These are phyloP conservation scores for Pythium periplocum DNA, from an alignment of 352 stramenopile species.

Conservation along the genomic window DNA sequence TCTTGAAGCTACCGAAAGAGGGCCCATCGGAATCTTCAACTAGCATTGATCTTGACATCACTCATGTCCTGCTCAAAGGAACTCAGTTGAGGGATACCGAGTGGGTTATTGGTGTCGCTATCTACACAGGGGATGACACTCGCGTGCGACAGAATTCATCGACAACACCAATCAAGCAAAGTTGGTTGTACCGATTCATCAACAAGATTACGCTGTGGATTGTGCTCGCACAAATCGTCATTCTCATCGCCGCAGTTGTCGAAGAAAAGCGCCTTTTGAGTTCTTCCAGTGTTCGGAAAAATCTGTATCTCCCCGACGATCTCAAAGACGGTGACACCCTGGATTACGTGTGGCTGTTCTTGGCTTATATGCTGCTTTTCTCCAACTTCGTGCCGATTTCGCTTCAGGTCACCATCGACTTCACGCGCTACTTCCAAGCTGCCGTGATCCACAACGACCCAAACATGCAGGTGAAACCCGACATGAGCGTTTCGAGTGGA, in stretches of 20 bases:
- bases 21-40: conserved; percentile 41
- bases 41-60: conserved; percentile 41
- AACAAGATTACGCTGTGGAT: conserved; percentile 79
- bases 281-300: conserved; percentile 28
- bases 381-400: conserved; percentile 97
- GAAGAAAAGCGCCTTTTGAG: conserved; percentile 54
- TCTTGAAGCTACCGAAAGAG: conserved; percentile 42
- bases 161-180: conserved; percentile 79
- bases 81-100: conserved; percentile 93
- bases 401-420: conserved; percentile 96
- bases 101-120: conserved; percentile 86
- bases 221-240: conserved; percentile 53
- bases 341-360: conserved; percentile 84
- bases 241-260: conserved; percentile 52
- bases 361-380: conserved; percentile 94
- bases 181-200: conserved; percentile 75
- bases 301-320: conserved; percentile 61
- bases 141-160: conserved; percentile 90
- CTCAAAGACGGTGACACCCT: conserved; percentile 23
- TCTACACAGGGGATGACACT: conserved; percentile 93
- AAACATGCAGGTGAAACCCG: conserved; percentile 75
- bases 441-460: conserved; percentile 93
- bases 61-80: conserved; percentile 70
- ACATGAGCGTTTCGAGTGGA: conserved; percentile 36
- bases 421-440: conserved; percentile 93